These are phyloP conservation scores for Candida vartiovaarae DNA, from an alignment of 805 yeast genomes.

Conservation along the genomic window DNA sequence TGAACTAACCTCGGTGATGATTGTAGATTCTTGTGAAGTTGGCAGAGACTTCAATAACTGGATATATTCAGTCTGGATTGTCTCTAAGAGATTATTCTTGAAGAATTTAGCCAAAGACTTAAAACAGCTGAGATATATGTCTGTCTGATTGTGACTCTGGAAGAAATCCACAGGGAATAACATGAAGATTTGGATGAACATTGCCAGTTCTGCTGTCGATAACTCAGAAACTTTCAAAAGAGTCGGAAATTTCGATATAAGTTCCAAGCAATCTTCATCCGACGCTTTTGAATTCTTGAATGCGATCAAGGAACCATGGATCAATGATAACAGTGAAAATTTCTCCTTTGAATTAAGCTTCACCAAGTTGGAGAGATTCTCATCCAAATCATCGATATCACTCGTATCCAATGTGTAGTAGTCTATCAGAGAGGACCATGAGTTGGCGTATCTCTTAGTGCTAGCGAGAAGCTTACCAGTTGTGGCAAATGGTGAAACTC, in stretches of 20 bases:
- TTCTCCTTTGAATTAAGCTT: constrained; percentile 23
- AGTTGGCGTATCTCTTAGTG: constrained; percentile 5
- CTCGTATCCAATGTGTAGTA: constrained; percentile 40
- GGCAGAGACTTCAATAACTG: constrained; percentile 5
- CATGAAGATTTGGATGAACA: constrained; percentile 12
- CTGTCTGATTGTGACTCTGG: constrained; percentile 15
- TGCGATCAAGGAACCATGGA: constrained; percentile 31
- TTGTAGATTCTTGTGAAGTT: constrained; percentile 1
- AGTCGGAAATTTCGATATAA: constrained; percentile 3
- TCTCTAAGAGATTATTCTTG: constrained; percentile 14
- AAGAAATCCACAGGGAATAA: constrained; percentile 15
- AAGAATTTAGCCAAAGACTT: constrained; percentile 11
- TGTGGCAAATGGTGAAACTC: constrained; percentile 9
- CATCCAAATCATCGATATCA: constrained; percentile 24
- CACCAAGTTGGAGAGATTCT: constrained; percentile 26
- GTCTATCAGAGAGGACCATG: constrained; percentile 28
- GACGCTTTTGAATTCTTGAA: constrained; percentile 2
- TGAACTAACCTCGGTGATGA: constrained; percentile 6
- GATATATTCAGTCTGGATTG: constrained; percentile 9
- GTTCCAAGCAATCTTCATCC: constrained; percentile 4
- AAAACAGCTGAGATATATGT: constrained; percentile 7
- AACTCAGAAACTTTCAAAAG: constrained; percentile 13
- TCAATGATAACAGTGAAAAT: constrained; percentile 28
- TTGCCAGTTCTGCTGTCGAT: constrained; percentile 9
- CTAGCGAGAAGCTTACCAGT: constrained; percentile 29